Evolutionary conservation across 208 protist species (phyloP).

Genomic region (Leishmania aethiopica): DNA sequence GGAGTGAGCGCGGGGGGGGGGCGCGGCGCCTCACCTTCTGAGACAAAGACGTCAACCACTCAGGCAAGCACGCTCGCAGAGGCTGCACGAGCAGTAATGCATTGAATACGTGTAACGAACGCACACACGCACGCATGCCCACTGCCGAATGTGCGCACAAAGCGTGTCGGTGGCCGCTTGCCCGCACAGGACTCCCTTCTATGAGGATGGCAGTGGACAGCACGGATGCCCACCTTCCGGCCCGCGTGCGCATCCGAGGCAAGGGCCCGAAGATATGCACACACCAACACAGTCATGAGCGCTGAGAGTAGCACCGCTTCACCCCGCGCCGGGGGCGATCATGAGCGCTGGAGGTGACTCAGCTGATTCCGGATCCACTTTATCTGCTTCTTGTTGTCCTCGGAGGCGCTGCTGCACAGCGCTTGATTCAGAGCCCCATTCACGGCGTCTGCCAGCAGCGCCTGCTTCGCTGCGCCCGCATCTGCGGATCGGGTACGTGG

Average conservation of each 20-base stretch:
- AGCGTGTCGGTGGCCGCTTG: neutral
- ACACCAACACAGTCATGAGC: neutral
- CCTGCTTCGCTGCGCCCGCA: conserved; percentile 68
- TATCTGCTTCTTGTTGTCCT: conserved; percentile 62
- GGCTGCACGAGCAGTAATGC: neutral
- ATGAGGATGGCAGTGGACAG: neutral
- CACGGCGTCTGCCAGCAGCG: conserved; percentile 55
- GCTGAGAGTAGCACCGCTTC: neutral
- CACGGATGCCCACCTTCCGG: neutral
- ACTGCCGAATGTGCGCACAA: neutral
- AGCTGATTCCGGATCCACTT: conserved; percentile 74
- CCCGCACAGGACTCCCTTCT: neutral
- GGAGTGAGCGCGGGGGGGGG: too few relatives aligned
- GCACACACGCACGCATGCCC: neutral
- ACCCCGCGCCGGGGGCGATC: neutral
- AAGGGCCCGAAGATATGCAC: neutral
- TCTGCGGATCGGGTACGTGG: conserved; percentile 35
- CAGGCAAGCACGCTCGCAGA: neutral
- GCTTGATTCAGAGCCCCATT: conserved; percentile 38
- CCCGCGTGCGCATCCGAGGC: neutral
- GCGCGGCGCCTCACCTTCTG: neutral
- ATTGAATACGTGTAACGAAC: neutral
- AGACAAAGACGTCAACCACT: neutral
- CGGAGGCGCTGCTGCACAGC: conserved; percentile 19
- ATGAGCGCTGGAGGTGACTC: conserved; percentile 35